phyloP scores from a whole-genome alignment of 2,329 filamentous ascomycete genomes.

The Hortaea werneckii region DNA sequence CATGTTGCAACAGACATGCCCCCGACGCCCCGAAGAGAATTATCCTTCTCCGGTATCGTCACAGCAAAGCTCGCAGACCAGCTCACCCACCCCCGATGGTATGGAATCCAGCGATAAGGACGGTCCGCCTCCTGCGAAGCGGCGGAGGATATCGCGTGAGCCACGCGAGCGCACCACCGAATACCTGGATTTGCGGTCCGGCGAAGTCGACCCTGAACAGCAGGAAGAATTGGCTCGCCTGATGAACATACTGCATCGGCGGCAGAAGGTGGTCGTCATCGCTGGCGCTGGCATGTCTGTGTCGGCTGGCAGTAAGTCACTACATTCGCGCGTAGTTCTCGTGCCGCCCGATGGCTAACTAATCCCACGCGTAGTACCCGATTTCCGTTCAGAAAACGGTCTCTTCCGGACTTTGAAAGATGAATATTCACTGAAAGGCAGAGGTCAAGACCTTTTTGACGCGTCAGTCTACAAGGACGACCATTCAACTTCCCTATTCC shows the following conservation, averaged over 20 bases:
- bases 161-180: constrained; percentile 67
- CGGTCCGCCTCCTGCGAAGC: constrained; percentile 62
- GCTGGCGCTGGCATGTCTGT: constrained; percentile 96
- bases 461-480: constrained; percentile 95
- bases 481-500: constrained; percentile 77
- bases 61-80: constrained; percentile 35
- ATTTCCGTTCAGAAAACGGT: constrained; percentile 86
- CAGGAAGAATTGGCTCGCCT: constrained; percentile 57
- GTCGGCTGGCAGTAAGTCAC: constrained; percentile 70
- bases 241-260: constrained; percentile 65
- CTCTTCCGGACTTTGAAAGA: constrained; percentile 77
- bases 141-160: constrained; percentile 52
- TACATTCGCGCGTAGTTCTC: not conserved
- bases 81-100: constrained; percentile 36
- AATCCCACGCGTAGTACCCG: constrained; percentile 56
- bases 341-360: constrained; percentile 9
- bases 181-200: constrained; percentile 59
- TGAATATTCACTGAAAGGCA: constrained; percentile 77
- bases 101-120: constrained; percentile 45
- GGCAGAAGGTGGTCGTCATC: constrained; percentile 94
- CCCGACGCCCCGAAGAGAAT: not conserved
- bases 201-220: constrained; percentile 46
- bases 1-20: not conserved
- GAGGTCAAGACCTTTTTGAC: constrained; percentile 88
- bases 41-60: constrained; percentile 33